phyloP scores from a whole-genome alignment of 2,329 filamentous ascomycete genomes.

The Raffaelea albimanens region DNA sequence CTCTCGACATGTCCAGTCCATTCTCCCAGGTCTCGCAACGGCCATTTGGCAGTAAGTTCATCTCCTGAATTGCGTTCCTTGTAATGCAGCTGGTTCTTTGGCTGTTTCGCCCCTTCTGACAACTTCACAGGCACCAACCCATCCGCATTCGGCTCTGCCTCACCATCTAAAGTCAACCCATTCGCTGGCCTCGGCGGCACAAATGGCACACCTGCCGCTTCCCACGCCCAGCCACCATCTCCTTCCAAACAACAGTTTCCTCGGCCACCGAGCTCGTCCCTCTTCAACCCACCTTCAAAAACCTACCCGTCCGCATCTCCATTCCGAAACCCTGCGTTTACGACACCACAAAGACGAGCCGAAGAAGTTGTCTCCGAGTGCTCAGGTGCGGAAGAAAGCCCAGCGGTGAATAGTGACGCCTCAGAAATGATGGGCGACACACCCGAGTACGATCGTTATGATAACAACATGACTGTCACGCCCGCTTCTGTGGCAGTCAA shows the following conservation, averaged over 20 bases:
- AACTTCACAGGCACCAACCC: constrained; percentile 14
- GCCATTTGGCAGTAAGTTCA: constrained; percentile 30
- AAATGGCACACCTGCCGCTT: not conserved
- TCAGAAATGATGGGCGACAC: constrained; percentile 44
- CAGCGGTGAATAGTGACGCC: constrained; percentile 42
- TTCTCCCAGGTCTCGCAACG: constrained; percentile 44
- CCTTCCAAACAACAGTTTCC: constrained; percentile 23
- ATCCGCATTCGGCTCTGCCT: constrained; percentile 15
- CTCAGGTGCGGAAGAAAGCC: constrained; percentile 51
- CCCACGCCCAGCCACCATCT: constrained; percentile 9
- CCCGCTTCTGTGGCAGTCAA: constrained; percentile 29
- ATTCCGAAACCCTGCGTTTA: constrained; percentile 57
- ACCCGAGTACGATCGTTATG: constrained; percentile 38
- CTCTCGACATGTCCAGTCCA: constrained; percentile 51
- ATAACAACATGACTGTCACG: constrained; percentile 36
- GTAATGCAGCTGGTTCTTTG: too few relatives aligned
- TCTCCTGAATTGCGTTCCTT: not conserved
- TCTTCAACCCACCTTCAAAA: constrained; percentile 35
- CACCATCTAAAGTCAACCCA: constrained; percentile 14
- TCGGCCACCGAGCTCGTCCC: constrained; percentile 30
- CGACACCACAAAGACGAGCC: constrained; percentile 49
- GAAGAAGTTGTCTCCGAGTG: constrained; percentile 46
- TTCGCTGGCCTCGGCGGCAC: constrained; percentile 12
- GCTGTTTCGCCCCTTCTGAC: constrained; percentile 4
- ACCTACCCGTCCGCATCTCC: constrained; percentile 38